Evolutionary conservation across 1,284 basidiomycete genomes (phyloP), one percentile per base, ranked within the genome.

Genomic region (Tilletia setariae): DNA sequence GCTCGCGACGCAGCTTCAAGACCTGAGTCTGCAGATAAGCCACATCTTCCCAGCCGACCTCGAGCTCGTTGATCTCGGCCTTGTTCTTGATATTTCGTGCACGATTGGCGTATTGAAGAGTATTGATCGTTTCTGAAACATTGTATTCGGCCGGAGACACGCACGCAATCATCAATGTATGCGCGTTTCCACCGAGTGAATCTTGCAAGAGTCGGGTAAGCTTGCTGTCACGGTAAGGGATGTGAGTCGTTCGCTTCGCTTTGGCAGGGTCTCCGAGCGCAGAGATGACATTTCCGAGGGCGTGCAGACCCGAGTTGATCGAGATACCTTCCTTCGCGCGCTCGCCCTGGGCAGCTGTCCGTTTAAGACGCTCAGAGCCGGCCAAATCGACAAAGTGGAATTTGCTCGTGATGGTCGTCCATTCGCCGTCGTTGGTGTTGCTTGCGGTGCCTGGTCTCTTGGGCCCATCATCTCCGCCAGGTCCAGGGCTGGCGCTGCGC

Each of bases 331-430:
- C 94, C 84, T 94, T 97, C 84, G 94, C 92, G 71, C 95, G 90
- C 72, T 97, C 95, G 3, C 95, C 95, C 15, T 90, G 90, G 2
- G 80, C 80, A 19, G 79, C 78, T n/a, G 80, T 82, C n/a, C 80
- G 79, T 72, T 82, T 82, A 64, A 82, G 77, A 76, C 96, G 86
- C 85, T 99, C 95, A 42, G 93, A 95, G 64, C 95, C 95, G 30
- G 95, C 95, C 73, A 99, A 84, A 85, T 98, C 95, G 63, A 98
- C 96, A 81, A 98, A 97, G 84, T 98, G 95, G 84, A 98, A 97
- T 82, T 98, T 98, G 73, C 93, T 95, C 51, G 91, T 89, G 64
- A 95, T 88, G 0, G 93, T 93, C 13, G 68, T 63, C 68, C 66
- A 78, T 44, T 78, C 76, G 65, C 77, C 75, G 16, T 75, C 76